Evolutionary conservation across 805 yeast genomes (phyloP).

Genomic region (Ogataea methylovora): DNA sequence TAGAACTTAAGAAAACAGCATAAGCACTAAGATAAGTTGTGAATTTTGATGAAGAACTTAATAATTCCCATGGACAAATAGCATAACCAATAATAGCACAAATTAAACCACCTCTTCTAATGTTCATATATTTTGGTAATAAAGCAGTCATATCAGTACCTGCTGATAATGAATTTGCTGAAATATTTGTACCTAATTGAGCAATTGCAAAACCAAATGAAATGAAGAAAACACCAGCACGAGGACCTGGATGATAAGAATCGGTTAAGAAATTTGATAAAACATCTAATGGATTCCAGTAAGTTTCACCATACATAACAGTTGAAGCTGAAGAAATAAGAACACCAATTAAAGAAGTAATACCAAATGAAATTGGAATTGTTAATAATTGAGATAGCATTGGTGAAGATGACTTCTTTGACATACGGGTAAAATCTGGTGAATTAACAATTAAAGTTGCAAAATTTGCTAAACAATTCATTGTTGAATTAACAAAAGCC

Average conservation of each 20-base stretch:
- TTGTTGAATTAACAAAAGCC: slow-evolving; percentile 72
- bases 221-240: slow-evolving; percentile 77
- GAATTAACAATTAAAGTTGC: slow-evolving; percentile 86
- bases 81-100: slow-evolving; percentile 67
- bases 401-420: slow-evolving; percentile 46
- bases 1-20: slow-evolving; percentile 73
- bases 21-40: slow-evolving; percentile 77
- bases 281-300: slow-evolving; percentile 83
- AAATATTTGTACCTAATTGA: slow-evolving; percentile 71
- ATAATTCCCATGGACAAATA: slow-evolving; percentile 80
- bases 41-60: slow-evolving; percentile 62
- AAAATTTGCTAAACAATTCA: slow-evolving; percentile 80
- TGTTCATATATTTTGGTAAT: slow-evolving; percentile 56
- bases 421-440: slow-evolving; percentile 84
- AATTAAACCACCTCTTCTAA: slow-evolving; percentile 74
- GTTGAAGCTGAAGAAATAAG: slow-evolving; percentile 76
- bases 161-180: slow-evolving; percentile 64
- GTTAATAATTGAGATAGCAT: slow-evolving; percentile 54
- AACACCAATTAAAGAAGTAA: slow-evolving; percentile 81
- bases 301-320: slow-evolving; percentile 55
- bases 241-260: slow-evolving; percentile 41
- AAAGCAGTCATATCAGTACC: slow-evolving; percentile 69
- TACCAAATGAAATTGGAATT: slow-evolving; percentile 69
- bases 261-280: slow-evolving; percentile 51
- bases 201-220: slow-evolving; percentile 66